A percentile compares a stretch with the other conserved stretches of the same genome.
Evolutionary conservation across 768 basidiomycete genomes (phyloP).

Genomic region (Grammothele lineata): DNA sequence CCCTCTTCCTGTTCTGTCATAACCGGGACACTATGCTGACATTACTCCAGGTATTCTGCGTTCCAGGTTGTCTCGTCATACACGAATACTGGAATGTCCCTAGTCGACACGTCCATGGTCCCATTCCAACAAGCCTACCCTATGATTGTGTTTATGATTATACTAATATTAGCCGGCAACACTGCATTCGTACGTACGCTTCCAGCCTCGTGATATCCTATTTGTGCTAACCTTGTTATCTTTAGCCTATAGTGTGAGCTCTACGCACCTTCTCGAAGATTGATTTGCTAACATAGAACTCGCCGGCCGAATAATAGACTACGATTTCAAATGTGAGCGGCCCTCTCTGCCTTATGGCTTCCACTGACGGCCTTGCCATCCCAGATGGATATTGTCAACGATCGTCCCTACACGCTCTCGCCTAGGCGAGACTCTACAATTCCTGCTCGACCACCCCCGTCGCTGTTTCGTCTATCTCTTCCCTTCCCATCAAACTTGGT

Average conservation of each 20-base stretch:
- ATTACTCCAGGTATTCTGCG: constrained; percentile 61
- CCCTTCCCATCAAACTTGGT: constrained; percentile 93
- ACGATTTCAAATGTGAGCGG: constrained; percentile 40
- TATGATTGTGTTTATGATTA: constrained; percentile 66
- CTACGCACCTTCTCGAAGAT: background rate
- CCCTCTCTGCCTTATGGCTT: background rate
- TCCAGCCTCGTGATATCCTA: constrained; percentile 1
- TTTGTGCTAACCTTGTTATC: constrained; percentile 3
- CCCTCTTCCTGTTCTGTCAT: too few species aligned
- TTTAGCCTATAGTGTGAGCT: constrained; percentile 84
- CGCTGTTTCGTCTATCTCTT: constrained; percentile 90
- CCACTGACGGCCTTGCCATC: constrained; percentile 1
- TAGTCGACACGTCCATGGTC: constrained; percentile 87
- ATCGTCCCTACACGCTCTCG: constrained; percentile 54
- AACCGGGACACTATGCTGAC: too few species aligned
- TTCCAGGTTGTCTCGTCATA: constrained; percentile 87
- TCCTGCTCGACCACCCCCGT: constrained; percentile 92
- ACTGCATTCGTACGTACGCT: constrained; percentile 79
- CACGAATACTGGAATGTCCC: constrained; percentile 83
- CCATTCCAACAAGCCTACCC: constrained; percentile 86
- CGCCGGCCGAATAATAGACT: too few species aligned
- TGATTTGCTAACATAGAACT: too few species aligned
- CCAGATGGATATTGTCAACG: constrained; percentile 75
- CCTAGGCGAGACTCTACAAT: constrained; percentile 75
- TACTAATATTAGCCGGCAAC: constrained; percentile 88